Conservation (phyloP, 1,284 basidiomycete species). For the Wolfiporia cocos region DNA sequence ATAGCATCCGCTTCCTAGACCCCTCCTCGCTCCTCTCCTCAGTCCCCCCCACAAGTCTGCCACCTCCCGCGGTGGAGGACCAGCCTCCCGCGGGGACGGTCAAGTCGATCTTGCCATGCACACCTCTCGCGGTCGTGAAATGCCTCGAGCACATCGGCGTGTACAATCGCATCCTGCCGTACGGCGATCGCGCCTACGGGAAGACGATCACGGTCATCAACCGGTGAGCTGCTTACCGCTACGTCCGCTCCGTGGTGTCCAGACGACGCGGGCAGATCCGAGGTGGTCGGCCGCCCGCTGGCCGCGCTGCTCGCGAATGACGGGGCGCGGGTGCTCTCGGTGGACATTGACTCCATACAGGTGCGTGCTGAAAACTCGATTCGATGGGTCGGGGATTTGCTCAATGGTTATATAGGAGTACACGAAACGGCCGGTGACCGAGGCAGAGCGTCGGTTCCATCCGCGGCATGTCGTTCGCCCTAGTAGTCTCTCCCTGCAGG, state of each 20-base stretch:
- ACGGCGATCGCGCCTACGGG: constrained; percentile 93
- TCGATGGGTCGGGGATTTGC: background rate
- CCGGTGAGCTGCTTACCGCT: constrained; percentile 43
- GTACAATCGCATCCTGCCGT: constrained; percentile 88
- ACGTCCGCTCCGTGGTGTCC: background rate
- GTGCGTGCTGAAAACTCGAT: constrained; percentile 39
- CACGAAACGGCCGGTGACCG: constrained; percentile 73
- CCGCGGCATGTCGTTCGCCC: constrained; percentile 82
- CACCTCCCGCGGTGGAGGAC: constrained; percentile 41
- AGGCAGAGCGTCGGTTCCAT: constrained; percentile 53
- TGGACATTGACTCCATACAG: constrained; percentile 91
- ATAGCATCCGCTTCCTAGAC: constrained; percentile 75
- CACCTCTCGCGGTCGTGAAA: constrained; percentile 95
- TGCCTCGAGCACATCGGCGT: constrained; percentile 87
- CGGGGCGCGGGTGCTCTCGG: constrained; percentile 91
- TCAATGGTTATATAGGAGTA: constrained; percentile 53
- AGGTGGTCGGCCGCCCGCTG: constrained; percentile 93
- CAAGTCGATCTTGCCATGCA: constrained; percentile 96
- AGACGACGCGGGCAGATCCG: constrained; percentile 54
- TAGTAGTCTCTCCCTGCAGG: constrained; percentile 58
- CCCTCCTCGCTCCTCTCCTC: constrained; percentile 56
- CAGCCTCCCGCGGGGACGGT: constrained; percentile 75
- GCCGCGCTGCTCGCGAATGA: constrained; percentile 94
- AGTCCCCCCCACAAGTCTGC: constrained; percentile 29
- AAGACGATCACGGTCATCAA: constrained; percentile 94